Base-by-base conservation (phyloP, 1,139 yeast genomes). In the Kurtzmaniella quercitrusa region DNA sequence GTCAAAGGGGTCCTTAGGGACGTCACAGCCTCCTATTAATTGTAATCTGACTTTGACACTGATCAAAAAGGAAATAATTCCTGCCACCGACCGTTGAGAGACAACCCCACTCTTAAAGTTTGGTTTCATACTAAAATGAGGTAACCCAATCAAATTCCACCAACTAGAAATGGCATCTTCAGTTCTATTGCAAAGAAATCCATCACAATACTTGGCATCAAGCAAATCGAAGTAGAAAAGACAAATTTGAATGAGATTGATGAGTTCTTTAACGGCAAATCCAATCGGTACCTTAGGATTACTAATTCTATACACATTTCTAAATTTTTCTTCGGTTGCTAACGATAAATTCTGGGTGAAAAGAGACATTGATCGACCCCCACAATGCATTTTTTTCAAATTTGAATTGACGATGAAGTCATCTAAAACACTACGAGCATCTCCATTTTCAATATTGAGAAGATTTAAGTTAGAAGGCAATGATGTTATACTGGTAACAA, bases 1-100 rank as follows among this genome's bases (percentile, higher is more conserved):
- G 53, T 88, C 95, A 59, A 85, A 82, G 0, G 95, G 91, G 58
- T 91, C 98, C 57, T 89, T 90, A 0, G 96, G 91, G 2, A 85
- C 82, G 50, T 82, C 87, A 49, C 89, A 81, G 25, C 85, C 85
- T 1, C 88, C 84, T n/a, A 81, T 67, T 37, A 85, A 75, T 19
- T 68, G 71, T 37, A 91, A 60, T 46, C 95, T 75, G 44, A 84
- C 71, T 48, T 83, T 77, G 37, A 85, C 73, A 49, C 90, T 82
- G 18, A 85, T 62, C 0, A 86, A 75, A 55, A 85, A 75, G 43
- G 95, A 89, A 6, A 88, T 60, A 45, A 70, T 55, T 1, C 76
- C 78, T 0, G 86, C 75, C 0, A 84, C 87, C 0, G 89, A 75
- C n/a, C 79, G 70, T 0, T 91, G 76, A 0, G 87, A 82, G 45